Evolutionary conservation across 441 rosid species (phyloP), one percentile per base, ranked within the genome.

Genomic region (Gossypium schwendimanii): DNA sequence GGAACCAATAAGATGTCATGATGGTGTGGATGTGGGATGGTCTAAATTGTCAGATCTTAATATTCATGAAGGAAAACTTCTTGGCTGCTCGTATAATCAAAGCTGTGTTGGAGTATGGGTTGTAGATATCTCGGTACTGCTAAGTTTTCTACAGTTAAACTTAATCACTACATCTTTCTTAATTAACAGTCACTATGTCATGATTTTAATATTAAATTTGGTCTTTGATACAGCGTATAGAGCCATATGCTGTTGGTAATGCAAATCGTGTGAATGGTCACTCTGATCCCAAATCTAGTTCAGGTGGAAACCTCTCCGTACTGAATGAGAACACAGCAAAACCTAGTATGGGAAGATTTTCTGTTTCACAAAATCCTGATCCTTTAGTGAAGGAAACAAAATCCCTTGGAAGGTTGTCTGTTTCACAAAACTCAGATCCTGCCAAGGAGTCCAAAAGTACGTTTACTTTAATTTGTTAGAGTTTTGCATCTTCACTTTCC

Each of bases 61-160:
- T 85, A 89, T 93, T 76, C 93, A 93, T 41, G 97, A 93, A 81
- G 99, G 97, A 71, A 96, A 96, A 87, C 99, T 96, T 78, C 97
- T 96, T 44, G 98, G 97, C 70, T 96, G 99, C 85, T 96, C 99
- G 9, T 88, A 85, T 81, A 96, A 96, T 81, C 99, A 96, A 84
- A 96, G 91, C 70, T 91, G 99, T 76, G 99, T 95, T 21, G 99
- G 98, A 79, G 97, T 95, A 70, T 96, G 99, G 99, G 98, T 96
- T 78, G 99, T 89, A 31, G 98, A 93, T 81, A 88, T 91, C 82
- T 87, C 94, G 91, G 99, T 96, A 93, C 72, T 50, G 53, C 70
- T 68, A 73, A 3, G 73, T 70, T 70, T 73, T 76, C 58, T 72
- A 62, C 23, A 54, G 47, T 52, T 39, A 17, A 77, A 63, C 61